Evolutionary conservation across 306 rosid genomes (phyloP), one percentile per base, ranked within the genome.

Genomic region (Amphicarpaea edgeworthii): DNA sequence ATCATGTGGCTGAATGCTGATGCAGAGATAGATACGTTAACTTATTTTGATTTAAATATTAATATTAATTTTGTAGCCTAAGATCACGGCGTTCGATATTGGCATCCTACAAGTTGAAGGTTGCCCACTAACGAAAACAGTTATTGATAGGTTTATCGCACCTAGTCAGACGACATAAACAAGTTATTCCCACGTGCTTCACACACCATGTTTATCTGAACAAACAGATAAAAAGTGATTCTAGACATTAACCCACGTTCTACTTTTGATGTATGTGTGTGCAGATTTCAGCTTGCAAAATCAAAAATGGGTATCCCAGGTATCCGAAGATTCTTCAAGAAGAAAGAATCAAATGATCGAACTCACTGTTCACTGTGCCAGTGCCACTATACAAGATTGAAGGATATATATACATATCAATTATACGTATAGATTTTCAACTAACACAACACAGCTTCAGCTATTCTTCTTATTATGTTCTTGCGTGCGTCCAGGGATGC

Each of bases 221-320:
- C 15, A 32, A 62, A 58, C 20, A 58, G 38, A 28, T 26, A 17
- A 6, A 34, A 71, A 34, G 0, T 21, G 65, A 63, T 2, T 2
- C 14, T 57, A 42, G 49, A 60, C 38, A 85, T 75, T 78, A 66
- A 72, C 68, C 68, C 53, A 40, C 66, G 16, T 20, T 61, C 26
- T 75, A 2, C 26, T 75, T 76, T 69, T 47, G 43, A 30, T 79
- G 28, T 85, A 16, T 72, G 1, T 69, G 84, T 72, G 1, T 69
- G 84, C 97, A 92, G 99, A 86, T 95, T 80, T 88, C 99, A 8
- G 97, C 96, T 77, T 89, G 92, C 83, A 92, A 93, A 78, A 87
- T 91, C 83, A 92, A 93, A 78, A 87, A 86, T 26, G 93, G 93
- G 82, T 89, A 88, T 82, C 90, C 90, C 1, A 84, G 97, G 82